Conservation (phyloP, 768 basidiomycete species). For the Albatrellus ellisii region DNA sequence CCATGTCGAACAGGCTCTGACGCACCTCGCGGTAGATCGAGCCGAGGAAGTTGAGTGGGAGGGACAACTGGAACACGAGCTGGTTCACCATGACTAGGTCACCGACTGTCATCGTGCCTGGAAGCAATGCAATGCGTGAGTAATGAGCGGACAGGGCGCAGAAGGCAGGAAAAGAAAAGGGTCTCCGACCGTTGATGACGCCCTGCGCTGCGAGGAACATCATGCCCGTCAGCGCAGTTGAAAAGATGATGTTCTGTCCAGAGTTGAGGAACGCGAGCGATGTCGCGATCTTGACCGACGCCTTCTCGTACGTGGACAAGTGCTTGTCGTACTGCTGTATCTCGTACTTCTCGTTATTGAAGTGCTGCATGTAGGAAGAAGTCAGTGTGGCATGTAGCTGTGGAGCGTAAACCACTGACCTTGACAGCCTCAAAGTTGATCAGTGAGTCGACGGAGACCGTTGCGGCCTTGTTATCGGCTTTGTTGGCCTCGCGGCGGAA, state of each 20-base stretch:
- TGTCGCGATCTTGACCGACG: constrained; percentile 90
- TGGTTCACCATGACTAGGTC: constrained; percentile 99
- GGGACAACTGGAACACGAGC: constrained; percentile 90
- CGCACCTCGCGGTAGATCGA: constrained; percentile 95
- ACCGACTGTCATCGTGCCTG: constrained; percentile 95
- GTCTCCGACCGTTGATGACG: constrained; percentile 76
- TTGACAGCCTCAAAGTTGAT: constrained; percentile 99
- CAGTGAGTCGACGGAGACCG: constrained; percentile 84
- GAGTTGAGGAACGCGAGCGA: constrained; percentile 90
- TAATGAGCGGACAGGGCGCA: neutral
- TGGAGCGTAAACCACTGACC: constrained; percentile 28
- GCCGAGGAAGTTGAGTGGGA: constrained; percentile 94
- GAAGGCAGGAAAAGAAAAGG: constrained; percentile 1
- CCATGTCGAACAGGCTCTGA: constrained; percentile 96
- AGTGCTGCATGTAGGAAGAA: constrained; percentile 44
- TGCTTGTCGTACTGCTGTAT: constrained; percentile 86
- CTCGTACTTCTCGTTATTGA: constrained; percentile 95
- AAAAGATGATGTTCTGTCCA: constrained; percentile 97
- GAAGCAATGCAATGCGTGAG: constrained; percentile 3
- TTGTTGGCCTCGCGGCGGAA: constrained; percentile 93
- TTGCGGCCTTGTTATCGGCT: constrained; percentile 94
- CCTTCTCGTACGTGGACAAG: constrained; percentile 75
- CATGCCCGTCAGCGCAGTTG: constrained; percentile 80
- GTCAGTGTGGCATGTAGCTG: neutral
- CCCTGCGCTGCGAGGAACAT: constrained; percentile 98